phyloP scores from a whole-genome alignment of 768 basidiomycete genomes.

The Amanita pallidorosea region DNA sequence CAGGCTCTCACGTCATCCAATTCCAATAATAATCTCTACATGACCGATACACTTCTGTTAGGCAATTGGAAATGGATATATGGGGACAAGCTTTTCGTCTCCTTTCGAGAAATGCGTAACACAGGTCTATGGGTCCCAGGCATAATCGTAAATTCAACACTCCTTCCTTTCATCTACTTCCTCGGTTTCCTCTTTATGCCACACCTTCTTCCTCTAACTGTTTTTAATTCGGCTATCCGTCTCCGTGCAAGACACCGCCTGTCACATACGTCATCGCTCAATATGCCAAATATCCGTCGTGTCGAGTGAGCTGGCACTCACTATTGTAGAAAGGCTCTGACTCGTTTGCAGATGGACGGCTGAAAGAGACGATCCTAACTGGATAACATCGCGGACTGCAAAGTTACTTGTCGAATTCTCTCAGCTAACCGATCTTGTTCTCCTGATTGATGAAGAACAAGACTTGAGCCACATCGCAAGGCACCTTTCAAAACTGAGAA shows the following conservation, averaged over 20 bases:
- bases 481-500: neutral
- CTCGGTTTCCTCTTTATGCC: neutral
- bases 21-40: neutral
- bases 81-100: neutral
- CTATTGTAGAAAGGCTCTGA: neutral
- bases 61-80: constrained; percentile 1
- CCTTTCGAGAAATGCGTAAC: constrained; percentile 3
- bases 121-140: neutral
- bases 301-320: neutral
- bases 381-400: neutral
- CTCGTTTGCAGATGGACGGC: neutral
- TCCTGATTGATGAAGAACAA: neutral
- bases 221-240: neutral
- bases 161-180: constrained; percentile 1
- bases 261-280: neutral
- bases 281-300: constrained; percentile 2
- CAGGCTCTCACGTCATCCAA: neutral
- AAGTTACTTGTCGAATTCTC: neutral
- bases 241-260: neutral
- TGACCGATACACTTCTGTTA: neutral
- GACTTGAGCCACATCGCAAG: neutral
- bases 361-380: constrained; percentile 1
- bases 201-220: neutral
- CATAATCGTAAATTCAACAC: neutral
- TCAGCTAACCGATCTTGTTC: neutral